Conservation (phyloP, 2,329 filamentous ascomycete genomes). For the Colletotrichum brevisporum region DNA sequence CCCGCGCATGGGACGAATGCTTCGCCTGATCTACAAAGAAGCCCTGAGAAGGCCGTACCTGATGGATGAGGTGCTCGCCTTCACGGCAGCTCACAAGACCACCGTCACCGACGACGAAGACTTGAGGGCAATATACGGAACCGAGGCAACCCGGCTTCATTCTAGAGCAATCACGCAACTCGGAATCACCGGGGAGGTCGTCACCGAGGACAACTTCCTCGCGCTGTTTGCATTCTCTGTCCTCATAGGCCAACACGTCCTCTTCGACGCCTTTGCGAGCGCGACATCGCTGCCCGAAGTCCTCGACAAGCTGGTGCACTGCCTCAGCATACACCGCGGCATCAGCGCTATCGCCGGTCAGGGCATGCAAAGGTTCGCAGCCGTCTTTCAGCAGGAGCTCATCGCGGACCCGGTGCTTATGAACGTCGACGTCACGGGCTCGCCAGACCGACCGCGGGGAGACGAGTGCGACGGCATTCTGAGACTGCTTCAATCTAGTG, state of each 20-base stretch:
- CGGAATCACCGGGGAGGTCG: constrained; percentile 47
- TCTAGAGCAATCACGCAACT: constrained; percentile 58
- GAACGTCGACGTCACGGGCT: background rate
- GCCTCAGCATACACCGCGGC: constrained; percentile 58
- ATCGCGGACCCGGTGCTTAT: background rate
- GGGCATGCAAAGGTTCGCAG: background rate
- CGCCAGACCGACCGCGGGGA: background rate
- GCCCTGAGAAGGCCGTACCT: constrained; percentile 55
- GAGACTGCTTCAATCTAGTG: constrained; percentile 38
- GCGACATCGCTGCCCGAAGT: constrained; percentile 39
- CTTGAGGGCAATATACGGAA: constrained; percentile 47
- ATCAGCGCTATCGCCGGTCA: constrained; percentile 52
- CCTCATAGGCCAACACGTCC: constrained; percentile 60
- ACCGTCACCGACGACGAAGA: constrained; percentile 43
- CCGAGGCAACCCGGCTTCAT: constrained; percentile 60
- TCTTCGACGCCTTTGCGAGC: constrained; percentile 56
- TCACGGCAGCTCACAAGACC: constrained; percentile 59
- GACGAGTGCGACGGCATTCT: constrained; percentile 48
- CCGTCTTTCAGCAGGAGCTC: background rate
- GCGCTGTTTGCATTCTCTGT: constrained; percentile 60
- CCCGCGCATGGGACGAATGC: background rate
- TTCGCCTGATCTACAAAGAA: background rate
- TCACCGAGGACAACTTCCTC: constrained; percentile 51
- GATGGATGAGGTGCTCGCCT: constrained; percentile 62
- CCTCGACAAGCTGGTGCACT: constrained; percentile 54